phyloP scores from a whole-genome alignment of 1,284 basidiomycete genomes.

The Moniliella sp. region DNA sequence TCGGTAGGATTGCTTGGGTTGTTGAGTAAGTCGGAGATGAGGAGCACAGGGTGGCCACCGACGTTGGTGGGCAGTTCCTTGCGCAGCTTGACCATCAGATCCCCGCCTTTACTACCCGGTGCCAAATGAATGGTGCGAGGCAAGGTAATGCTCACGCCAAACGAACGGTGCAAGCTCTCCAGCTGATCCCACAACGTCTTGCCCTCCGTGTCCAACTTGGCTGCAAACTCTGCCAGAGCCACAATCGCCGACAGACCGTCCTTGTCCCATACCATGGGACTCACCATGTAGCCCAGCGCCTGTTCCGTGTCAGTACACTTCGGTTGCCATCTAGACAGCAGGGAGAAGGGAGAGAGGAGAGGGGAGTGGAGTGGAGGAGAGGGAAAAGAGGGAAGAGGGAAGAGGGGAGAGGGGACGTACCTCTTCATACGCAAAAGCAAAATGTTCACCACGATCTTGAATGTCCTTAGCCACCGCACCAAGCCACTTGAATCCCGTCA shows the following conservation, averaged over 20 bases:
- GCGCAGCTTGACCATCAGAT: slow-evolving; percentile 15
- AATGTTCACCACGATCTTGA: slow-evolving; percentile 9
- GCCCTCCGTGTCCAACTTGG: slow-evolving; percentile 8
- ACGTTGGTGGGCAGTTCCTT: slow-evolving; percentile 6
- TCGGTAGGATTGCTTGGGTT: slow-evolving; percentile 6
- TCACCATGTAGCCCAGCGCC: slow-evolving; percentile 22
- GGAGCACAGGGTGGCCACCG: slow-evolving; percentile 2
- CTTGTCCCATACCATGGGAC: slow-evolving; percentile 19
- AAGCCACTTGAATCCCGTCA: slow-evolving; percentile 28
- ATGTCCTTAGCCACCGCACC: slow-evolving; percentile 13
- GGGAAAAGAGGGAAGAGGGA: too few species aligned
- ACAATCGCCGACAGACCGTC: slow-evolving; percentile 21
- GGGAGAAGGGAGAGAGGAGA: too few species aligned
- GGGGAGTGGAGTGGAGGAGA: too few species aligned
- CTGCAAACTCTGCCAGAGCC: slow-evolving; percentile 13
- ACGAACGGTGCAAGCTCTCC: slow-evolving; percentile 14
- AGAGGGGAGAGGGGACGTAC: not conserved
- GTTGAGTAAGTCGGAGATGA: slow-evolving; percentile 14
- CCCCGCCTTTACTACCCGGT: slow-evolving; percentile 11
- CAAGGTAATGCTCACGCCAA: slow-evolving; percentile 14
- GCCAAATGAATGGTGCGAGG: slow-evolving; percentile 19
- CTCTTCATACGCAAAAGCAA: slow-evolving; percentile 22
- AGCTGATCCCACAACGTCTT: slow-evolving; percentile 19
- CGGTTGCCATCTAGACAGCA: too few species aligned
- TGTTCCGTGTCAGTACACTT: too few species aligned